A percentile compares a stretch with the other conserved stretches of the same genome.
phyloP scores from a whole-genome alignment of 495 filamentous ascomycete genomes.

The Gamarada debralockiae region DNA sequence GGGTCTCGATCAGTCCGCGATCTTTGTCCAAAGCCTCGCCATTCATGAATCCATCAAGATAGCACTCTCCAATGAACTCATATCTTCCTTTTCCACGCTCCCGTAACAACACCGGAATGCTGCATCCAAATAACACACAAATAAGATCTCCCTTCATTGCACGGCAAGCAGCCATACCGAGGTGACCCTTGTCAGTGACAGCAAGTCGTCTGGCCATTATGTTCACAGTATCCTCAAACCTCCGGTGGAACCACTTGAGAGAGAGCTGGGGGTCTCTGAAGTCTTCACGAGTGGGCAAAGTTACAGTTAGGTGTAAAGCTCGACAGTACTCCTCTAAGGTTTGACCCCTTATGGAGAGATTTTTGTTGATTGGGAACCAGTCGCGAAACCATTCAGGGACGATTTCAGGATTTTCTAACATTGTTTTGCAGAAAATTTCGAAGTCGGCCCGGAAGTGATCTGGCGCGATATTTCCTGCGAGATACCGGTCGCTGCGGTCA shows the following conservation, averaged over 20 bases:
- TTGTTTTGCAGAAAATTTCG: neutral
- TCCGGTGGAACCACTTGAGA: neutral
- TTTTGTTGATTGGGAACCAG: neutral
- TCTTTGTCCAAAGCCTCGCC: neutral
- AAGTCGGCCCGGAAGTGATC: neutral
- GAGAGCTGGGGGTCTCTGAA: neutral
- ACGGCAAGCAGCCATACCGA: neutral
- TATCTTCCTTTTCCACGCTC: neutral
- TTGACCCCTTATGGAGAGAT: neutral
- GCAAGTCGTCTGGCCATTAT: neutral
- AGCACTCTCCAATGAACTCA: neutral
- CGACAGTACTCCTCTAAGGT: no score
- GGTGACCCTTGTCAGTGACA: neutral
- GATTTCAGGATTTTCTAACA: neutral
- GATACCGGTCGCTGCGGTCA: neutral
- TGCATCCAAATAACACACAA: constrained; percentile 5
- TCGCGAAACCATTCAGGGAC: neutral
- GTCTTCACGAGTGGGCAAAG: neutral
- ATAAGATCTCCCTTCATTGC: neutral
- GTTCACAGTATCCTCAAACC: neutral
- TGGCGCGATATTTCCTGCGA: neutral
- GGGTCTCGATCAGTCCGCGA: no score
- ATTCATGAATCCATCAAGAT: neutral
- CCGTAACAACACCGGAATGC: constrained; percentile 9
- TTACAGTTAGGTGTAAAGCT: no score